These are phyloP conservation scores for Volvox africanus DNA, from an alignment of 139 green algal species.

Conservation along the genomic window DNA sequence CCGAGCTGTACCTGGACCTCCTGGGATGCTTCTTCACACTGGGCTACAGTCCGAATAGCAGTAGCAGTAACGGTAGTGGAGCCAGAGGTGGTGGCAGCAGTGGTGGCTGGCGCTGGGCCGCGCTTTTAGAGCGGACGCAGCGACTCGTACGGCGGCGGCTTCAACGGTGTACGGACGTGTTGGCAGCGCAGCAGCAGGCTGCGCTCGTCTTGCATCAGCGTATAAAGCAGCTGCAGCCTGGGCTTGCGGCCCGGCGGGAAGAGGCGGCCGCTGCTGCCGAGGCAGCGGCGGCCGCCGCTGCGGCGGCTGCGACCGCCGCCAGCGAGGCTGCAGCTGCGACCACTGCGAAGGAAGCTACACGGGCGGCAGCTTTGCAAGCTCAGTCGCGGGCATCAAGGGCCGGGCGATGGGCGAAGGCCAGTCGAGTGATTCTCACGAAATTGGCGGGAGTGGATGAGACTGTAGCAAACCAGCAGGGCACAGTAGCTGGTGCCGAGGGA, in stretches of 20 bases:
- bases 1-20: background rate
- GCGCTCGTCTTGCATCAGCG: background rate
- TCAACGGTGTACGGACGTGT: background rate
- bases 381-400: background rate
- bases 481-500: background rate
- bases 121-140: background rate
- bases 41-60: background rate
- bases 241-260: background rate
- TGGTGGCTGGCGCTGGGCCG: background rate
- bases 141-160: background rate
- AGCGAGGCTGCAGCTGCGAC: background rate
- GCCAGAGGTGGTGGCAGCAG: background rate
- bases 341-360: background rate
- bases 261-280: background rate
- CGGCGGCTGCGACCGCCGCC: background rate
- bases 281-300: background rate
- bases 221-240: background rate
- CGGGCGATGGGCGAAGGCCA: background rate
- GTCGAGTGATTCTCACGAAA: background rate
- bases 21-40: background rate
- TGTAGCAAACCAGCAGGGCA: background rate
- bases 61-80: no score
- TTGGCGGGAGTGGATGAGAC: no score
- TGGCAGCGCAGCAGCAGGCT: background rate
- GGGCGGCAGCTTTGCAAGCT: background rate